Evolutionary conservation across 129 eudicot species (phyloP), one percentile per base, ranked within the genome.

Genomic region (Rutidosis leptorrhynchoides): DNA sequence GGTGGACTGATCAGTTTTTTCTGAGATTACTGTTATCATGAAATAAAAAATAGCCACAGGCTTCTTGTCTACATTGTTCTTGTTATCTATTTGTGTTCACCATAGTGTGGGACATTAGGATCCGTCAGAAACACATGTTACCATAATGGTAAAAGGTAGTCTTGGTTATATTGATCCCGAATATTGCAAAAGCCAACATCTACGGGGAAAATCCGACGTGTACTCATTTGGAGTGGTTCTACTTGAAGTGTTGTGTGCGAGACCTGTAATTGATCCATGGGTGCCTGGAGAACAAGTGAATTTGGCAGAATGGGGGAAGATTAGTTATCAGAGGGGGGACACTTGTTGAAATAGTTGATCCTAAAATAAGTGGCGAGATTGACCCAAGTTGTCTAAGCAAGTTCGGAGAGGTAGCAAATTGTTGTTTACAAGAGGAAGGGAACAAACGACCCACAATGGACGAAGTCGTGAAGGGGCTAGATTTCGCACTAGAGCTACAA

Each of bases 221-320:
- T 85, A 82, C 37, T 85, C 94, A 0, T 86, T 80, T 62, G 89
- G 89, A 3, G 86, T 86, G 0, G 89, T 86, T 40, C 81, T 86
- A 0, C 60, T 83, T 46, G 87, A 86, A 54, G 89, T 80, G 10
- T 62, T 81, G 49, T 80, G 87, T 67, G 89, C 80, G 21, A 81
- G 89, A 65, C 79, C 87, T 4, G 84, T 78, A 0, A 70, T 83
- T 4, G 35, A 33, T 74, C 49, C 70, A 10, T 21, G 30, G 51
- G 67, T 80, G 30, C 65, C 73, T 0, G 68, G 69, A 4, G 89
- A 86, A 24, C 83, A 86, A 76, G 83, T 75, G 56, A 72, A 72
- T 58, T 66, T 86, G 30, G 86, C 78, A 8, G 81, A 72, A 53
- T 86, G 88, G 88, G 83, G 84, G 8, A 22, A 62, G 29, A 1